Evolutionary conservation across 2,329 filamentous ascomycete genomes (phyloP), one percentile per base, ranked within the genome.

Genomic region (Gaeumannomyces sp.): DNA sequence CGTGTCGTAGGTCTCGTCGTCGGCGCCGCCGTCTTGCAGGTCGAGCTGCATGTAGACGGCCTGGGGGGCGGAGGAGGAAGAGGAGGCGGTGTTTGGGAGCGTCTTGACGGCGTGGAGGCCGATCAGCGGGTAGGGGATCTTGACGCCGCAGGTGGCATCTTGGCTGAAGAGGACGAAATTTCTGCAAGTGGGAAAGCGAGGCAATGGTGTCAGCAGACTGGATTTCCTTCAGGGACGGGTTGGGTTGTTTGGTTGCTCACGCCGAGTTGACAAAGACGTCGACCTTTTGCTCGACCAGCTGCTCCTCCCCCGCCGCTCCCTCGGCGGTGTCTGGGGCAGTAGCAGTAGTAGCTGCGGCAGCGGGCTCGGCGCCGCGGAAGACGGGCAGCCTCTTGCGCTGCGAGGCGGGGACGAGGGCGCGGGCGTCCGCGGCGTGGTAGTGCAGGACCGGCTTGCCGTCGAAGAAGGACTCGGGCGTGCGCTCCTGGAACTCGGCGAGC

Each of bases 51-150:
- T 85, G 76, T 89, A 89, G 22, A 92, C 80, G 7, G 81, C 80
- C 65, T 81, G 79, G 60, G 75, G 73, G 27, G 75, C 73, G 27
- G 78, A 75, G 33, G 77, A 72, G 59, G 77, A 74, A 67, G 67
- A 64, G 62, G 72, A 74, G 71, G 63, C 64, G 58, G 38, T 25
- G 25, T 10, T 4, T 38, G 61, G n/a, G 71, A 84, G 79, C 65
- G 86, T 84, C 75, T 91, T 89, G 70, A 90, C 85, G 0, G 89
- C 91, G 73, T 93, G 90, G 22, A 93, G 86, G 28, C 87, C 87
- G 73, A 94, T 90, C 67, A 85, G 79, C 3, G 88, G 89, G 75
- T 93, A 94, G 0, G 89, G 86, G 68, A 93, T 89, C 57, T 85
- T 82, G 59, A 92, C 76, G 67, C 90, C 91, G 25, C 78, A 81